Base-by-base conservation (phyloP, 805 yeast genomes). In the Starmerella floricola region DNA sequence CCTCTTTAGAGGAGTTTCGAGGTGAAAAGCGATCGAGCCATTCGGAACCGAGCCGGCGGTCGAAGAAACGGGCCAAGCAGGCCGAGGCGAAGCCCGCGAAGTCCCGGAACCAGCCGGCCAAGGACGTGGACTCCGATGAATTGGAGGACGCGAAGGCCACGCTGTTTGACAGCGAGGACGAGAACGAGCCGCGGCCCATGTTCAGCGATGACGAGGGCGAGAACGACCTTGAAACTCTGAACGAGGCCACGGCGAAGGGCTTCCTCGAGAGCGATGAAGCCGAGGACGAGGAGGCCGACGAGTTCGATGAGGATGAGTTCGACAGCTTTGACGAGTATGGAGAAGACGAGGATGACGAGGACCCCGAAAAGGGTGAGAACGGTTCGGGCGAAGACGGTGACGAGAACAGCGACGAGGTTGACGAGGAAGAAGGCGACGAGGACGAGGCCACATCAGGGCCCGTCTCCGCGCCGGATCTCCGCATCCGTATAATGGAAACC, bases 401-500 rank as follows among this genome's bases (percentile, higher is more conserved):
- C 17, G 48, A 40, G 3, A 51, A 36, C 2, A 42, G 10, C 23
- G 41, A 42, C 13, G 54, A 42, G 11, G 31, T 19, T 28, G 67
- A 35, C 23, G 20, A 31, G 31, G 58, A 50, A 33, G 42, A 34
- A 15, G 34, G 18, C 15, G 49, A 40, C 2, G 53, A 40, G 28
- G 52, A 43, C 6, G 51, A 35, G 18, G 41, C 20, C 15, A 34
- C 42, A 29, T 52, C 43, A 6, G 34, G 33, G 15, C 66, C 79
- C 2, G 31, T 53, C 71, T 79, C 85, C 59, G 70, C 87, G 37
- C 82, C 86, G 6, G 69, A 82, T 54, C 72, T 83, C 6, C 77
- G 97, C 64, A 84, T 95, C 16, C 77, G 98, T 65, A 88, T 91
- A 81, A 76, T 88, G 53, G 98, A 91, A 66, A 75, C 93, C 49